Percentiles rank a stretch among this genome's conserved stretches.
Evolutionary conservation across 1,139 yeast genomes (phyloP).

Genomic region (Hansenula sp.): DNA sequence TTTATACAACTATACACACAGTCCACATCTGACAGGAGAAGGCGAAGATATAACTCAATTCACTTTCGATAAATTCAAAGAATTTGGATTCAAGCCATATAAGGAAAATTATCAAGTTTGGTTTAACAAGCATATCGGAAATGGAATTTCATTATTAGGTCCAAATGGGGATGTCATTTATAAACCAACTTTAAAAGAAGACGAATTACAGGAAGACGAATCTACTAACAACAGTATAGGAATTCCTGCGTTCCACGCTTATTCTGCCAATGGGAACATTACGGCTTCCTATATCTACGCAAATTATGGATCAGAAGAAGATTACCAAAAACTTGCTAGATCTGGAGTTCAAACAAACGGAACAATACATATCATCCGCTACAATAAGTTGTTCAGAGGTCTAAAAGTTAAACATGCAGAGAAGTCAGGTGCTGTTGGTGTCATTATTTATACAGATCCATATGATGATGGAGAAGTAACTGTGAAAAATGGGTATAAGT

Average conservation of each 20-base stretch:
- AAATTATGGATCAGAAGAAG: conserved; percentile 63
- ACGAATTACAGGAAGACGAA: conserved; percentile 57
- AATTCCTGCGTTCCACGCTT: conserved; percentile 61
- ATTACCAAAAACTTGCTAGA: conserved; percentile 42
- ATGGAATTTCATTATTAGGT: conserved; percentile 39
- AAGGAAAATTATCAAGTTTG: conserved; percentile 57
- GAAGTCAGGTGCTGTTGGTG: conserved; percentile 51
- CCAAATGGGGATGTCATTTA: conserved; percentile 37
- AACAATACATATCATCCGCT: conserved; percentile 58
- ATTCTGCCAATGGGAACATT: conserved; percentile 53
- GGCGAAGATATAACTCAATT: conserved; percentile 36
- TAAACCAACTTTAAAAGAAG: conserved; percentile 66
- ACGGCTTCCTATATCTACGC: conserved; percentile 53
- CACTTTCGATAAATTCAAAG: conserved; percentile 35
- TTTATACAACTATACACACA: conserved; percentile 32
- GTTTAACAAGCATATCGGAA: conserved; percentile 48
- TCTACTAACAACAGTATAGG: conserved; percentile 41
- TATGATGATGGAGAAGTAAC: conserved; percentile 41
- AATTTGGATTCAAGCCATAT: conserved; percentile 45
- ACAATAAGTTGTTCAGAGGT: conserved; percentile 46
- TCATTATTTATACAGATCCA: conserved; percentile 50
- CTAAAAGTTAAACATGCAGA: conserved; percentile 51
- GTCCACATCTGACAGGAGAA: conserved; percentile 40
- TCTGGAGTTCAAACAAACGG: conserved; percentile 34
- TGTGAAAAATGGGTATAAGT: conserved; percentile 32